These are phyloP conservation scores for Cercospora sp. DNA, from an alignment of 2,329 filamentous ascomycete species.

Conservation along the genomic window DNA sequence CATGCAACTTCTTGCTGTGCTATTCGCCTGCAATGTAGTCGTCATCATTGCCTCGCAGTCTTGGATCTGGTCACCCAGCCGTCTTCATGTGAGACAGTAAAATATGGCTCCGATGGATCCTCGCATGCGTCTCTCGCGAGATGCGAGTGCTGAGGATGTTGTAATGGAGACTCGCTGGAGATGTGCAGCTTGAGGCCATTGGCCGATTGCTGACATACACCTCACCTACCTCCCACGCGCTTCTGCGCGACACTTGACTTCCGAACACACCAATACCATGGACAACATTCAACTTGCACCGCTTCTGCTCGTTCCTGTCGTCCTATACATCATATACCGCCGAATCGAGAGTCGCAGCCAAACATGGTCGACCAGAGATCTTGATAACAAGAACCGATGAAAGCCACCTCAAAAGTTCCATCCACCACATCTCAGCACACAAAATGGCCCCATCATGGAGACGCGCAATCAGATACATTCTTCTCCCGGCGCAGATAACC, in stretches of 20 bases:
- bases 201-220: not conserved
- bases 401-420: not conserved
- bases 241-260: not conserved
- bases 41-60: conserved; percentile 8
- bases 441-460: conserved; percentile 8
- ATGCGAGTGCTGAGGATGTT: not conserved
- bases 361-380: conserved; percentile 6
- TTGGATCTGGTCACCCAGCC: not conserved
- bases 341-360: conserved; percentile 8
- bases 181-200: not conserved
- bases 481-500: conserved; percentile 18
- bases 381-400: conserved; percentile 6
- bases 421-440: not conserved
- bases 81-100: not conserved
- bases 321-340: conserved; percentile 8
- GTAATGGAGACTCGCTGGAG: not conserved
- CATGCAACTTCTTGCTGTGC: not conserved
- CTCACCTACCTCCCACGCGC: not conserved
- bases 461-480: conserved; percentile 9
- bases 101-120: not conserved
- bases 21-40: conserved; percentile 6
- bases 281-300: conserved; percentile 10
- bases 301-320: conserved; percentile 4
- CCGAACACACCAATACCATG: not conserved
- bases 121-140: not conserved